Percentiles rank a stretch among this genome's conserved stretches.
Evolutionary conservation across 371 early-diverging fungal genomes (phyloP).

Genomic region (Entomophthora muscae): DNA sequence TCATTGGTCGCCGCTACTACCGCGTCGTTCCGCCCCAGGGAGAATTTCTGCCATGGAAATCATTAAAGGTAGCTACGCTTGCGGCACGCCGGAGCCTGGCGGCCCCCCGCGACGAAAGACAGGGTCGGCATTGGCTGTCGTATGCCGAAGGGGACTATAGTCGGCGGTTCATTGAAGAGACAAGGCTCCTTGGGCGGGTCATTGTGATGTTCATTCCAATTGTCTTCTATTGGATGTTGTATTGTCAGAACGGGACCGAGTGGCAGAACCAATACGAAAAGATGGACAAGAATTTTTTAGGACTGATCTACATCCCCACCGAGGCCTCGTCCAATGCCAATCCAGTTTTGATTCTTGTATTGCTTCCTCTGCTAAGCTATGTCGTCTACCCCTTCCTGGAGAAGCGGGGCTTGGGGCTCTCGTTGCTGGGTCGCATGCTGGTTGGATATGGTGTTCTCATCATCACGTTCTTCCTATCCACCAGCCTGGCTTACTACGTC

Average conservation of each 20-base stretch:
- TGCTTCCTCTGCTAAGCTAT: slow-evolving; percentile 1
- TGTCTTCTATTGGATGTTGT: slow-evolving; percentile 34
- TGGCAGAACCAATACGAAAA: slow-evolving; percentile 13
- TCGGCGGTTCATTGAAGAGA: slow-evolving; percentile 7
- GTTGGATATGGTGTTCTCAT: neutral
- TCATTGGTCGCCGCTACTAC: slow-evolving; percentile 26
- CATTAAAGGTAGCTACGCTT: slow-evolving; percentile 10
- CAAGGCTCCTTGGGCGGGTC: slow-evolving; percentile 9
- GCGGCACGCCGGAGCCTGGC: neutral
- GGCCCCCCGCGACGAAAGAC: neutral
- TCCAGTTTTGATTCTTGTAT: slow-evolving; percentile 1
- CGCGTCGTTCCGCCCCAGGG: slow-evolving; percentile 33
- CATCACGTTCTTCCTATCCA: slow-evolving; percentile 2
- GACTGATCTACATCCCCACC: slow-evolving; percentile 7
- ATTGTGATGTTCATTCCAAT: slow-evolving; percentile 21
- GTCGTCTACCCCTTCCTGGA: slow-evolving; percentile 8
- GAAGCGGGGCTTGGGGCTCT: neutral
- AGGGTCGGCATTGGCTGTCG: neutral
- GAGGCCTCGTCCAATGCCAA: no score
- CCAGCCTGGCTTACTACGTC: neutral
- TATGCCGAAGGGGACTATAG: slow-evolving; percentile 6
- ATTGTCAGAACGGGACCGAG: slow-evolving; percentile 28
- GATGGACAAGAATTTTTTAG: slow-evolving; percentile 16
- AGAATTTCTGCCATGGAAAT: slow-evolving; percentile 25
- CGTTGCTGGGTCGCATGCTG: neutral